Percentiles rank a stretch among this genome's conserved stretches.
These are phyloP conservation scores for Phytophthora niederhauseri DNA, from an alignment of 352 stramenopile genomes.

Conservation along the genomic window DNA sequence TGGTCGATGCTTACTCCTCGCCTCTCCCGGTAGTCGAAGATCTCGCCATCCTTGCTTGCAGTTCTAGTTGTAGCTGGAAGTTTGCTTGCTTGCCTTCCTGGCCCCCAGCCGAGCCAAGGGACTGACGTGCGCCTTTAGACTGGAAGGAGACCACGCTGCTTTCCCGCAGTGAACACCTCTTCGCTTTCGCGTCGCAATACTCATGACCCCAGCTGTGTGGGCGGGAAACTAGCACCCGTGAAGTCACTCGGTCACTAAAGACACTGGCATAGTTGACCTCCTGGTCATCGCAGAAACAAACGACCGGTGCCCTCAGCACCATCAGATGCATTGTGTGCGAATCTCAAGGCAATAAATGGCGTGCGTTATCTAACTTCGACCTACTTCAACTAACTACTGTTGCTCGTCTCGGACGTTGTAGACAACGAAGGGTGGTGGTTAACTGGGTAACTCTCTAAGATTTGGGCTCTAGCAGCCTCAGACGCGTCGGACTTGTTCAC, in stretches of 20 bases:
- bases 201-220: background rate
- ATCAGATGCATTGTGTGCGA: background rate
- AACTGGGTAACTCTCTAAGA: slow-evolving; percentile 29
- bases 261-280: background rate
- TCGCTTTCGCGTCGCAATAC: slow-evolving; percentile 8
- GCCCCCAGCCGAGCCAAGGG: background rate
- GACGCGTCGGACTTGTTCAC: slow-evolving; percentile 25
- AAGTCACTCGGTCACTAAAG: background rate
- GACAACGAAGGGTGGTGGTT: slow-evolving; percentile 18
- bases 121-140: background rate
- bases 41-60: background rate
- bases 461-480: slow-evolving; percentile 32
- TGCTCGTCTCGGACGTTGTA: slow-evolving; percentile 30
- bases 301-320: background rate
- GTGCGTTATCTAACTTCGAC: slow-evolving; percentile 14
- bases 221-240: slow-evolving; percentile 3
- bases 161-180: slow-evolving; percentile 19
- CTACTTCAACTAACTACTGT: slow-evolving; percentile 22
- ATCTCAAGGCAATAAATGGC: slow-evolving; percentile 10
- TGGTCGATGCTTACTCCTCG: background rate
- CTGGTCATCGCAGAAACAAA: background rate
- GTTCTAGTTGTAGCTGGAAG: background rate
- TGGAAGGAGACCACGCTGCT: background rate
- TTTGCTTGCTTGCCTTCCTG: background rate
- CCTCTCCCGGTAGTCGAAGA: background rate